Evolutionary conservation across 2,329 filamentous ascomycete species (phyloP).

Genomic region (Colletotrichum sp.): DNA sequence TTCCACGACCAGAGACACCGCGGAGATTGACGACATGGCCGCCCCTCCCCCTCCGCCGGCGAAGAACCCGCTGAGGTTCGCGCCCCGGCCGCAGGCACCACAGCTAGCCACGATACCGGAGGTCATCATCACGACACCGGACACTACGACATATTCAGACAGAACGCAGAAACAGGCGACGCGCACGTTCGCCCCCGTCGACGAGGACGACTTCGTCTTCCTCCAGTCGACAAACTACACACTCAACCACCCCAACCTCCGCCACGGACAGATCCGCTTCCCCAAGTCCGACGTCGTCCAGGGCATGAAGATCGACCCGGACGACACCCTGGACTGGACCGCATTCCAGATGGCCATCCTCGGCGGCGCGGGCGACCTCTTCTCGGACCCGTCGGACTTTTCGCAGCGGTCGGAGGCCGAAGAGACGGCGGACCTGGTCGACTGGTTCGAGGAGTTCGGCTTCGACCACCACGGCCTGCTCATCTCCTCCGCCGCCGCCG

Average conservation of each 20-base stretch:
- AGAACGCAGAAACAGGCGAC: neutral
- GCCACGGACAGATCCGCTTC: constrained; percentile 61
- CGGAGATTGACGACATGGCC: neutral
- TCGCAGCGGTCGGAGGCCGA: constrained; percentile 45
- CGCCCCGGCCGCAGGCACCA: constrained; percentile 15
- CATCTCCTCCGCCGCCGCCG: constrained; percentile 15
- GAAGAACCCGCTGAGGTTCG: constrained; percentile 29
- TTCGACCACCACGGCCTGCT: constrained; percentile 50
- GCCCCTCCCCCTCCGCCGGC: constrained; percentile 34
- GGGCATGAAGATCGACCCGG: constrained; percentile 42
- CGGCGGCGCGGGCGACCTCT: constrained; percentile 59
- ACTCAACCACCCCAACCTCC: constrained; percentile 51
- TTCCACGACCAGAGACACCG: constrained; percentile 1
- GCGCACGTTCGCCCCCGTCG: constrained; percentile 27
- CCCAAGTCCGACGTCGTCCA: constrained; percentile 46
- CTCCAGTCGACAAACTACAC: constrained; percentile 55
- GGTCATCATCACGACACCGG: constrained; percentile 27
- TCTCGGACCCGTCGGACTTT: constrained; percentile 47
- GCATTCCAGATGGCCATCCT: constrained; percentile 70
- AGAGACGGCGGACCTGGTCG: constrained; percentile 51
- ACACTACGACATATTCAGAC: neutral
- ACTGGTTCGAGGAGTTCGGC: constrained; percentile 58
- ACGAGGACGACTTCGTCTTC: constrained; percentile 51
- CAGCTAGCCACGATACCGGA: constrained; percentile 48
- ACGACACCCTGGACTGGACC: constrained; percentile 65